phyloP scores from a whole-genome alignment of 140 eudicot species.

The Stevia rebaudiana region DNA sequence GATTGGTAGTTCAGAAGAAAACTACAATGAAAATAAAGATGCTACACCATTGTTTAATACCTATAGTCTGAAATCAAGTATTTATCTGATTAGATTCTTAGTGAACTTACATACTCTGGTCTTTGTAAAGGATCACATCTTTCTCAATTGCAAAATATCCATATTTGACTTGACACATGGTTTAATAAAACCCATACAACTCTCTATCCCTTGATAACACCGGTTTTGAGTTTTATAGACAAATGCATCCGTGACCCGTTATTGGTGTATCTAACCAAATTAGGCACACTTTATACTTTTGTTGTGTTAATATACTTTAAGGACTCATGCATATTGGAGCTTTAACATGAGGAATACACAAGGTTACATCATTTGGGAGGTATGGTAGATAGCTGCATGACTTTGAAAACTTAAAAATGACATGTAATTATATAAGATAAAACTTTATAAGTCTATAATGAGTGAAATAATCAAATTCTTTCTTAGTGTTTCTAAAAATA shows the following conservation, averaged over 20 bases:
- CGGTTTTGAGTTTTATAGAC: background rate
- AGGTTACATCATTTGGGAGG: background rate
- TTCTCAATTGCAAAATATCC: too few species aligned
- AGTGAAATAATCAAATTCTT: background rate
- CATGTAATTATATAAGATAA: background rate
- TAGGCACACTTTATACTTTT: background rate
- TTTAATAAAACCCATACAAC: background rate
- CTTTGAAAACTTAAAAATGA: background rate
- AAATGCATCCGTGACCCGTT: background rate
- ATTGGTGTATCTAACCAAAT: background rate
- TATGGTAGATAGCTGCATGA: constrained; percentile 9
- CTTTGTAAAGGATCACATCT: too few species aligned
- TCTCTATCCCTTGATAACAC: background rate
- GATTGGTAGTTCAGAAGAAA: too few species aligned
- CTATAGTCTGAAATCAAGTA: too few species aligned
- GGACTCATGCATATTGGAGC: background rate
- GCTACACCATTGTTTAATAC: too few species aligned
- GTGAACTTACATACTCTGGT: too few species aligned
- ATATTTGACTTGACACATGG: background rate
- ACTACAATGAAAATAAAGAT: too few species aligned
- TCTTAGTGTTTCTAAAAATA: background rate
- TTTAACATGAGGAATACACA: constrained; percentile 1
- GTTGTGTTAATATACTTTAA: background rate
- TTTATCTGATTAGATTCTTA: too few species aligned
- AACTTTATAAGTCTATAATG: background rate